These are phyloP conservation scores for Pulveroboletus sp. DNA, from an alignment of 768 basidiomycete species.

Conservation along the genomic window DNA sequence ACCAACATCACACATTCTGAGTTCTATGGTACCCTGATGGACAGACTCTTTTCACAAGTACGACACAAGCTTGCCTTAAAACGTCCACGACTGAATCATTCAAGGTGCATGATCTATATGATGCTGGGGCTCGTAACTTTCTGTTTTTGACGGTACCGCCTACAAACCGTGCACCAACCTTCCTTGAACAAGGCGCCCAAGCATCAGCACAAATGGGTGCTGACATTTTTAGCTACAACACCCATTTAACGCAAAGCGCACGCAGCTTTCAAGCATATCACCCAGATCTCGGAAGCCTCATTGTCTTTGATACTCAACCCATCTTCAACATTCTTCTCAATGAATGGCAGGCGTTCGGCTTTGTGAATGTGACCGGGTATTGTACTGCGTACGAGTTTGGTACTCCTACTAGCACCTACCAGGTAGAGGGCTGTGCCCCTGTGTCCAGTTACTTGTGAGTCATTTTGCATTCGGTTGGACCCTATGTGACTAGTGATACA, in stretches of 20 bases:
- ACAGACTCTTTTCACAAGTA: constrained; percentile 31
- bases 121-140: constrained; percentile 57
- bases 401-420: constrained; percentile 49
- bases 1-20: constrained; percentile 22
- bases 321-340: constrained; percentile 60
- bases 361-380: constrained; percentile 57
- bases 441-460: constrained; percentile 66
- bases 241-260: constrained; percentile 39
- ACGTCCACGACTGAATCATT: not conserved
- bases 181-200: constrained; percentile 36
- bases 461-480: not conserved
- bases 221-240: constrained; percentile 50
- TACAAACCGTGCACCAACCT: constrained; percentile 53
- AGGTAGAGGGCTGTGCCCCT: constrained; percentile 56
- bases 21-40: constrained; percentile 25
- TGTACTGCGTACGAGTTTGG: constrained; percentile 60
- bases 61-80: not conserved
- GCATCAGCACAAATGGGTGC: constrained; percentile 28
- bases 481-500: not conserved
- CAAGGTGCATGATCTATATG: constrained; percentile 20
- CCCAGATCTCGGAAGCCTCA: constrained; percentile 42
- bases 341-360: constrained; percentile 50
- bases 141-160: constrained; percentile 63
- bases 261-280: constrained; percentile 40
- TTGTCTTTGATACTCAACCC: constrained; percentile 53